Base-by-base conservation (phyloP, 768 basidiomycete genomes). In the Floccularia luteovirens region DNA sequence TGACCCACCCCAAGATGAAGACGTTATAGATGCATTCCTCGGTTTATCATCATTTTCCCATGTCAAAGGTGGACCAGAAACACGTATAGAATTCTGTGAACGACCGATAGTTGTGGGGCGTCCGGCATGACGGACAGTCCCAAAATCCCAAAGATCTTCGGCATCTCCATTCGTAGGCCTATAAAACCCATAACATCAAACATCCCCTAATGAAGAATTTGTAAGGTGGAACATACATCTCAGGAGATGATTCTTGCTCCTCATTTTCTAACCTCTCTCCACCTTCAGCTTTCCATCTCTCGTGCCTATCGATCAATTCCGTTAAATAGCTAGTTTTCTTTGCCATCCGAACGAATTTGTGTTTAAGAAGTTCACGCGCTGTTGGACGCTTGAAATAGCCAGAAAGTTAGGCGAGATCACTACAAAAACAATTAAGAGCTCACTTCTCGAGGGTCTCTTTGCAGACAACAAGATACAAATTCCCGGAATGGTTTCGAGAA, bases 141-240 rank as follows among this genome's bases (percentile, higher is more conserved):
- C 94, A 61, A 97, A 96, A 57, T 98, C 94, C 94, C 94, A 98
- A 24, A 97, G 64, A 47, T 93, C 90, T 38, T 89, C 88, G 2
- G 74, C 69, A 48, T 86, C 83, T 25, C 69, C 72, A 40, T 67
- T 67, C 10, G 63, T 57, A 36, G 69, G 67, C 35, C 81, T 84
- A 44, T n/a, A 7, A 39, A 48, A 38, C 33, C 22, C 25, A 41
- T 36, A 21, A 30, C 22, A 38, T 34, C 31, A 22, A 30, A 20
- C 34, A 42, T 24, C 39, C 17, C 35, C 17, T 34, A 19, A 22
- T 22, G n/a, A 34, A 28, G 40, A 40, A 36, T 43, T 6, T 17
- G 32, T 36, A 42, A 30, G 22, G 30, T 17, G 17, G 31, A 16
- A 61, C 82, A 38, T 59, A 90, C 88, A 72, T 47, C 45, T 90